phyloP scores from a whole-genome alignment of 202 grass and related monocot species.

The Bolboschoenoplectus hybrid region DNA sequence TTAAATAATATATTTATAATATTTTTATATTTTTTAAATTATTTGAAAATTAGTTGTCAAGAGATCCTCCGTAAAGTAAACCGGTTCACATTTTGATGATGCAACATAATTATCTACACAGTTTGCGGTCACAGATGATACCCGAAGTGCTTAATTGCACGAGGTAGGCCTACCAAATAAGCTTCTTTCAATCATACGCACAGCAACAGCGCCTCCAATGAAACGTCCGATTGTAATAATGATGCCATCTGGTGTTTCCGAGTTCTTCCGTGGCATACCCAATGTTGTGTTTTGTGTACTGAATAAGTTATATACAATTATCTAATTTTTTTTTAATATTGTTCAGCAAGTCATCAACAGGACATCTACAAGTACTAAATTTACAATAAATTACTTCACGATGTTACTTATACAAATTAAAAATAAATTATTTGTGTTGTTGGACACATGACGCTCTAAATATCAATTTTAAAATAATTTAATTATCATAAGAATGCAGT shows the following conservation, averaged over 20 bases:
- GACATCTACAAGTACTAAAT: not conserved
- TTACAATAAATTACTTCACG: not conserved
- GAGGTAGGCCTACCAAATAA: not conserved
- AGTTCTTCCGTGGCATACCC: not conserved
- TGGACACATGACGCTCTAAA: not conserved
- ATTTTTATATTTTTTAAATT: too few species aligned
- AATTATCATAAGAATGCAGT: not conserved
- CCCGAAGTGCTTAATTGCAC: not conserved
- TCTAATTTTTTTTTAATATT: not conserved
- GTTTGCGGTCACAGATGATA: not conserved
- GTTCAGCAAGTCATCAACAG: not conserved
- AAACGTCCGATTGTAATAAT: not conserved
- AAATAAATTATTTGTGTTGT: not conserved
- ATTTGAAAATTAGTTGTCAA: not conserved
- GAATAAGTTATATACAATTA: not conserved
- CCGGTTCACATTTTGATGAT: not conserved
- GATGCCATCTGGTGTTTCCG: not conserved
- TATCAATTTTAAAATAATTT: too few species aligned
- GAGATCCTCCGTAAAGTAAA: not conserved
- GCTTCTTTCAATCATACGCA: conserved; percentile 14
- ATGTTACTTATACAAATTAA: not conserved
- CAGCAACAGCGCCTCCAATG: not conserved
- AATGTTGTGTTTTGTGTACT: not conserved
- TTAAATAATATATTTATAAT: too few species aligned
- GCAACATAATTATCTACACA: not conserved